Conservation (phyloP, 2,329 filamentous ascomycete genomes). For the Paecilomyces sp. region DNA sequence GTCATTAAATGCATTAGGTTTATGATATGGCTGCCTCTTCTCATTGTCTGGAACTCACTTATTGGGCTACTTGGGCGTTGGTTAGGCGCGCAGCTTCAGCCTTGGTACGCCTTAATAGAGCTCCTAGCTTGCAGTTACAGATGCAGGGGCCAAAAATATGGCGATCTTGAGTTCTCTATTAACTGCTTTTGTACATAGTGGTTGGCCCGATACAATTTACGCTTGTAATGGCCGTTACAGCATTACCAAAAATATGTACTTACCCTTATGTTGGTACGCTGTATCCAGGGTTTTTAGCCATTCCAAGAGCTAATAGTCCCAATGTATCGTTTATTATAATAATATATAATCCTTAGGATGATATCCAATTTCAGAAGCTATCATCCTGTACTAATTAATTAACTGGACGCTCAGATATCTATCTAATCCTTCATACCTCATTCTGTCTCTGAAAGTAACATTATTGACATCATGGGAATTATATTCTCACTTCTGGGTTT, state of each 20-base stretch:
- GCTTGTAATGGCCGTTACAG: background rate
- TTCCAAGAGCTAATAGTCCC: background rate
- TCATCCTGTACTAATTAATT: background rate
- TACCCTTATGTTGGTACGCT: background rate
- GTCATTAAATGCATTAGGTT: background rate
- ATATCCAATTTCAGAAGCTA: background rate
- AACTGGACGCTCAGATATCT: background rate
- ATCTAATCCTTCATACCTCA: background rate
- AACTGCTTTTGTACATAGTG: background rate
- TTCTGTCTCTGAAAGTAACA: background rate
- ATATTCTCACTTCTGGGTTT: background rate
- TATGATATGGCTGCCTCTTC: background rate
- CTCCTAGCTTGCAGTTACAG: background rate
- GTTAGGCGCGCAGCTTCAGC: background rate
- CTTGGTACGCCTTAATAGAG: background rate
- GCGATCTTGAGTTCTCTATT: background rate
- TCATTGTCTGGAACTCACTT: background rate
- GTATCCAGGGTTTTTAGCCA: background rate
- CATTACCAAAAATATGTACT: background rate
- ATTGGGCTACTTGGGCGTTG: background rate
- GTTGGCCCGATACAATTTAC: background rate
- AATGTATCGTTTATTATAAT: background rate
- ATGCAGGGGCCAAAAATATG: background rate
- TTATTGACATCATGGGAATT: background rate
- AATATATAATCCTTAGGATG: background rate